Conservation (phyloP, 257 asterid genomes). For the Solanum rostratum region DNA sequence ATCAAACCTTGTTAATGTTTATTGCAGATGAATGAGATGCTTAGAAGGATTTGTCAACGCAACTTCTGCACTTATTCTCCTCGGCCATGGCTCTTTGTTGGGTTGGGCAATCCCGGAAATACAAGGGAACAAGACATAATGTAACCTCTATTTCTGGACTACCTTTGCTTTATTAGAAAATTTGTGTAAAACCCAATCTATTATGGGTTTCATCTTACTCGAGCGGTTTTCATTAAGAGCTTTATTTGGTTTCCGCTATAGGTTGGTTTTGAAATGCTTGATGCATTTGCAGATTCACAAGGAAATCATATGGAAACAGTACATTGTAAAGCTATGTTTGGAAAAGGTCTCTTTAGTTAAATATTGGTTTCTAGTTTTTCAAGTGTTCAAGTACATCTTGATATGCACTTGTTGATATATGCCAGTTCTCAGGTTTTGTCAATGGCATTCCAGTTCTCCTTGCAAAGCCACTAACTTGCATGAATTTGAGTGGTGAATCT, state of each 20-base stretch:
- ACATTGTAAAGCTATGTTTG: conserved; percentile 82
- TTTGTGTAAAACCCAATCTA: neutral
- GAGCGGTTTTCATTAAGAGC: neutral
- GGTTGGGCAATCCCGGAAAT: conserved; percentile 97
- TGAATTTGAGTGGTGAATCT: conserved; percentile 93
- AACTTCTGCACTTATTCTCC: conserved; percentile 28
- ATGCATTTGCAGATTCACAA: conserved; percentile 58
- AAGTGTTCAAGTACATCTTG: neutral
- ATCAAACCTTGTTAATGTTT: neutral
- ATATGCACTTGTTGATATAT: neutral
- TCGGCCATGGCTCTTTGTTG: conserved; percentile 87
- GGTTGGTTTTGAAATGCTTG: conserved; percentile 77
- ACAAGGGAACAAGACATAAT: conserved; percentile 69
- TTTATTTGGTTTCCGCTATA: neutral
- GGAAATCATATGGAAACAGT: conserved; percentile 57
- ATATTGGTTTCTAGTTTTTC: neutral
- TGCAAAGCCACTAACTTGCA: conserved; percentile 91
- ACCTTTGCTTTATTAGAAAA: neutral
- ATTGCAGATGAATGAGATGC: conserved; percentile 25
- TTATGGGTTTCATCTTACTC: neutral
- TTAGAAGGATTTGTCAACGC: conserved; percentile 26
- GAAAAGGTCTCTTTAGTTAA: conserved; percentile 43
- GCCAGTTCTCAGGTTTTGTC: conserved; percentile 46
- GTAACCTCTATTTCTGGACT: conserved; percentile 14
- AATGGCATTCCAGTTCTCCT: conserved; percentile 62